Evolutionary conservation across 306 rosid genomes (phyloP).

Genomic region (Luffa aegyptiaca): DNA sequence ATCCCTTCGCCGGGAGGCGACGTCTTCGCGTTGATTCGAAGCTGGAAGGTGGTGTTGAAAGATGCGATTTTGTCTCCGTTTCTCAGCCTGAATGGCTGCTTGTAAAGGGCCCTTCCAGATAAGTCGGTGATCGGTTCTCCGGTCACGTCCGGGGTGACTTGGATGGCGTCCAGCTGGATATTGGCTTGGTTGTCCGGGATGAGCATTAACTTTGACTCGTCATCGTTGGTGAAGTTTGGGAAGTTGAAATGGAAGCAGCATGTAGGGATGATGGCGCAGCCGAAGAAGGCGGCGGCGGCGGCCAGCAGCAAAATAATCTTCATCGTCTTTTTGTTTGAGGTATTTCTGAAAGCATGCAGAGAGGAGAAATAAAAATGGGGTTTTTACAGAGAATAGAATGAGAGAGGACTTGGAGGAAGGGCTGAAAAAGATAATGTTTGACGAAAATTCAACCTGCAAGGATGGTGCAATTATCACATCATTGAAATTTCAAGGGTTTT

Average conservation of each 20-base stretch:
- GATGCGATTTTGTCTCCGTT: conserved; percentile 3
- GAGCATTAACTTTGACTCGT: background rate
- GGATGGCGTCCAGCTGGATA: background rate
- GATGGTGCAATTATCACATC: no score
- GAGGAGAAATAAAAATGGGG: background rate
- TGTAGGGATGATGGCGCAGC: background rate
- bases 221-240: background rate
- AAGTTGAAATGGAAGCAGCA: conserved; percentile 18
- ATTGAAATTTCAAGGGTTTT: no score
- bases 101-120: conserved; percentile 15
- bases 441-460: no score
- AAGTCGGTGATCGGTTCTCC: background rate
- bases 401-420: no score
- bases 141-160: conserved; percentile 14
- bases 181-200: background rate
- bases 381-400: background rate
- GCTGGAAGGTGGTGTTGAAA: conserved; percentile 20
- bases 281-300: background rate
- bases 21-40: conserved; percentile 3
- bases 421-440: no score
- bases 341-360: background rate
- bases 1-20: conserved; percentile 24
- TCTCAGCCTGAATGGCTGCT: conserved; percentile 12
- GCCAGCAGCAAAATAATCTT: background rate
- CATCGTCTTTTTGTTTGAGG: background rate